phyloP scores from a whole-genome alignment of 2,329 filamentous ascomycete species.

The Phyllosticta citrichinensis region DNA sequence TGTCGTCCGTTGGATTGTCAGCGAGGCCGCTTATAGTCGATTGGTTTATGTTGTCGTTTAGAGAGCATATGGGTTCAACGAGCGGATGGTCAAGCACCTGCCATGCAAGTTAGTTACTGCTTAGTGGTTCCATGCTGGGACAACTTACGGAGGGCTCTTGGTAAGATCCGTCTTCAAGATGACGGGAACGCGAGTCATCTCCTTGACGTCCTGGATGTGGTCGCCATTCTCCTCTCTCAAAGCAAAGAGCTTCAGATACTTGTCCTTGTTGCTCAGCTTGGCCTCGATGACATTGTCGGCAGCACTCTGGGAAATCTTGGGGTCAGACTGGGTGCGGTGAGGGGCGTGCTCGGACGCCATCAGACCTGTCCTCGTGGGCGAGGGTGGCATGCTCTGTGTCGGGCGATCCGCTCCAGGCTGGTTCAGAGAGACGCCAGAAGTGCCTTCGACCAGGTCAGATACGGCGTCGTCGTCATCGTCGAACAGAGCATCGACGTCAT shows the following conservation, averaged over 20 bases:
- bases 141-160: slow-evolving; percentile 97
- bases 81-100: slow-evolving; percentile 75
- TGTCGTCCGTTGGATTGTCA: not conserved
- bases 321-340: slow-evolving; percentile 85
- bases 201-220: slow-evolving; percentile 94
- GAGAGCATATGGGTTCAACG: slow-evolving; percentile 66
- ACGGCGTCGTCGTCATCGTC: slow-evolving; percentile 81
- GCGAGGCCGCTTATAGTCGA: not conserved
- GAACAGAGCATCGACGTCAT: slow-evolving; percentile 91
- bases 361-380: slow-evolving; percentile 67
- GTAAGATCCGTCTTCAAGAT: slow-evolving; percentile 95
- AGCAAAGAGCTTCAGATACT: slow-evolving; percentile 83
- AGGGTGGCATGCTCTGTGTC: slow-evolving; percentile 90
- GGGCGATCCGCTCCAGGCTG: slow-evolving; percentile 59
- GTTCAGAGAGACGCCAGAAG: slow-evolving; percentile 79
- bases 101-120: slow-evolving; percentile 2
- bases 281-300: slow-evolving; percentile 60
- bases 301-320: slow-evolving; percentile 64
- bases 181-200: slow-evolving; percentile 96
- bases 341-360: slow-evolving; percentile 52
- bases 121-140: not conserved
- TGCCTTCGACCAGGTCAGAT: slow-evolving; percentile 77
- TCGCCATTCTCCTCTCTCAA: slow-evolving; percentile 87
- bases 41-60: slow-evolving; percentile 17
- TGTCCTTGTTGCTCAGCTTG: slow-evolving; percentile 86